These are phyloP conservation scores for Sherardia arvensis DNA, from an alignment of 257 asterid species.

Conservation along the genomic window DNA sequence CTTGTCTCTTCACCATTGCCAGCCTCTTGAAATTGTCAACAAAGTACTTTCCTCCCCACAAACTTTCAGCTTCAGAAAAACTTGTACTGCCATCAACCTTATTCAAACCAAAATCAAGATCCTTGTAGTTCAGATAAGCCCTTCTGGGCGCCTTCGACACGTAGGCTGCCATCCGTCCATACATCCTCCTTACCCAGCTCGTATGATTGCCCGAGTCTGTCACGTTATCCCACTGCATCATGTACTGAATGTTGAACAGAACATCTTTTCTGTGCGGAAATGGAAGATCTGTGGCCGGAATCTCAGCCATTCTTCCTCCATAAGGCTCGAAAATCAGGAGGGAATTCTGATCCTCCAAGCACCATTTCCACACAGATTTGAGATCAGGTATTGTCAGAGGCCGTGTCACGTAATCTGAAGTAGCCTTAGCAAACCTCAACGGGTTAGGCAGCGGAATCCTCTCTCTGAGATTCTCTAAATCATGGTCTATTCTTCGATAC, in stretches of 20 bases:
- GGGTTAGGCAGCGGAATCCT: neutral
- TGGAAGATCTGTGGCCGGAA: slow-evolving; percentile 24
- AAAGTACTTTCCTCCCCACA: slow-evolving; percentile 53
- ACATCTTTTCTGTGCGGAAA: slow-evolving; percentile 52
- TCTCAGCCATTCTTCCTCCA: slow-evolving; percentile 48
- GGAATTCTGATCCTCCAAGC: slow-evolving; percentile 15
- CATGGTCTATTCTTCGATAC: neutral
- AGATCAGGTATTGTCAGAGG: slow-evolving; percentile 28
- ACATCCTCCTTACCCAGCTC: slow-evolving; percentile 30
- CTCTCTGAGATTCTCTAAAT: neutral
- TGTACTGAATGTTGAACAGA: slow-evolving; percentile 38
- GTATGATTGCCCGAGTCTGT: slow-evolving; percentile 10
- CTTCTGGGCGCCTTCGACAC: slow-evolving; percentile 43
- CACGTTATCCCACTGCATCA: slow-evolving; percentile 35
- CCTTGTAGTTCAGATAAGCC: slow-evolving; percentile 49
- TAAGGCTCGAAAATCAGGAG: slow-evolving; percentile 41
- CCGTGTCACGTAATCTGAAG: slow-evolving; percentile 38
- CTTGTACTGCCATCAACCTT: neutral
- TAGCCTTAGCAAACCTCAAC: slow-evolving; percentile 38
- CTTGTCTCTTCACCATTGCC: slow-evolving; percentile 29
- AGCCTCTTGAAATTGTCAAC: slow-evolving; percentile 35
- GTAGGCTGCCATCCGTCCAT: slow-evolving; percentile 32
- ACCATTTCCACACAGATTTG: slow-evolving; percentile 16
- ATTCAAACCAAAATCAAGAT: slow-evolving; percentile 54
- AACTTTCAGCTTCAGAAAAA: slow-evolving; percentile 22